Evolutionary conservation across 2,329 filamentous ascomycete genomes (phyloP).

Genomic region (Elsinoe fawcettii): DNA sequence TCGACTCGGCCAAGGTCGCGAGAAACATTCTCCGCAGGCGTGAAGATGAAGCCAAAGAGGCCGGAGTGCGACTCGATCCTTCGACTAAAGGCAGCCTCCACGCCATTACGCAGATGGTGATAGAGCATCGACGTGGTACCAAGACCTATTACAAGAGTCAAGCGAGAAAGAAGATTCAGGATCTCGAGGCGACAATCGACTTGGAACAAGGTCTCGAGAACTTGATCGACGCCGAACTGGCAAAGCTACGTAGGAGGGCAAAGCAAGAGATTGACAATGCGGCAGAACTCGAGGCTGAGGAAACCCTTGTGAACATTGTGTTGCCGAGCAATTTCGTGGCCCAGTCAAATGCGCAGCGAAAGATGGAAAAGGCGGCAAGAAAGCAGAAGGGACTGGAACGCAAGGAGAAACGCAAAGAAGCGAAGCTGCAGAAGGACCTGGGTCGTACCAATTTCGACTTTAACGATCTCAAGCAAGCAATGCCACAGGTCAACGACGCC

Average conservation of each 20-base stretch:
- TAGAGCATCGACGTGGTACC: no score
- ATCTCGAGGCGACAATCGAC: neutral
- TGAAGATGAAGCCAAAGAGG: neutral
- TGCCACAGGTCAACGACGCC: neutral
- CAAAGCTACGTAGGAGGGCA: neutral
- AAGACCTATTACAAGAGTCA: no score
- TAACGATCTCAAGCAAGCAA: neutral
- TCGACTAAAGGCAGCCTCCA: neutral
- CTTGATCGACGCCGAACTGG: neutral
- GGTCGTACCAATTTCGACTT: neutral
- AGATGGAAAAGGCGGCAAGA: neutral
- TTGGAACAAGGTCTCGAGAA: neutral
- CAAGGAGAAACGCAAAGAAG: neutral
- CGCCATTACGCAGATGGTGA: neutral
- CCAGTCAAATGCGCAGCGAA: neutral
- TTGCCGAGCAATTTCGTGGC: no score
- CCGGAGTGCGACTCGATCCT: neutral
- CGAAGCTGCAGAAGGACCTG: neutral
- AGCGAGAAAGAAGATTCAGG: neutral
- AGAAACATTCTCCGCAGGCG: neutral
- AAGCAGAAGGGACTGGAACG: neutral
- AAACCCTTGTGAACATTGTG: no score
- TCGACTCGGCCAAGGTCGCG: neutral
- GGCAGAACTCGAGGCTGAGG: neutral
- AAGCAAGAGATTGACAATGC: neutral